These are phyloP conservation scores for Vitis amurensis DNA, from an alignment of 164 flowering plant genomes.

Conservation along the genomic window DNA sequence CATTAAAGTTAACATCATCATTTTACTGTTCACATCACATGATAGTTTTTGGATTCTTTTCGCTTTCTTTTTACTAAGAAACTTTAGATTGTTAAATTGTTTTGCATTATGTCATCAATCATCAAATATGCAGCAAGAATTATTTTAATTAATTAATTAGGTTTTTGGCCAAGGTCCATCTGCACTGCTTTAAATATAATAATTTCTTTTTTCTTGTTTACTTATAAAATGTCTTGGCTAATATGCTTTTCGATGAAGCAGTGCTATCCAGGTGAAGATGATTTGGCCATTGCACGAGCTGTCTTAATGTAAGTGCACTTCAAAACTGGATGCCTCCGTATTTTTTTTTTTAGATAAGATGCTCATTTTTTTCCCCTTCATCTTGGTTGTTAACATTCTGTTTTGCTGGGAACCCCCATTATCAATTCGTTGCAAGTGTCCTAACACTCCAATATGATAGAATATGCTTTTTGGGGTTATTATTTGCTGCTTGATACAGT, in stretches of 20 bases:
- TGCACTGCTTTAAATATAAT: not conserved
- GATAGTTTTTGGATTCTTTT: not conserved
- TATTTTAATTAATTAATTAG: not conserved
- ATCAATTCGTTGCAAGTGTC: too few relatives aligned
- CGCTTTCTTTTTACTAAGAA: not conserved
- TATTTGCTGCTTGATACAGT: too few relatives aligned
- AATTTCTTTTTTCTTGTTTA: not conserved
- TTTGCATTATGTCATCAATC: too few relatives aligned
- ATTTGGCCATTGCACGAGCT: conserved; percentile 90
- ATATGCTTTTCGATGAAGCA: conserved; percentile 31
- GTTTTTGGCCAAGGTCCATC: not conserved
- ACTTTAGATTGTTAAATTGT: not conserved
- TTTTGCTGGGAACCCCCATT: too few relatives aligned
- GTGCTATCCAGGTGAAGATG: conserved; percentile 99
- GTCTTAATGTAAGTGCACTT: conserved; percentile 65
- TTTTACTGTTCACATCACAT: not conserved
- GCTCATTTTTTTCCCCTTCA: too few relatives aligned
- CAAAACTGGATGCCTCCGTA: not conserved
- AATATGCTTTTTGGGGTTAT: too few relatives aligned
- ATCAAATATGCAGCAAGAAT: too few relatives aligned
- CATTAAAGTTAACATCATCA: not conserved
- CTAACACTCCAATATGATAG: too few relatives aligned
- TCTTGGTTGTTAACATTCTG: too few relatives aligned
- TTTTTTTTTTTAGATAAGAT: not conserved
- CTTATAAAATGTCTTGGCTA: not conserved